These are phyloP conservation scores for Candolleomyces efflorescens DNA, from an alignment of 768 basidiomycete genomes.

Conservation along the genomic window DNA sequence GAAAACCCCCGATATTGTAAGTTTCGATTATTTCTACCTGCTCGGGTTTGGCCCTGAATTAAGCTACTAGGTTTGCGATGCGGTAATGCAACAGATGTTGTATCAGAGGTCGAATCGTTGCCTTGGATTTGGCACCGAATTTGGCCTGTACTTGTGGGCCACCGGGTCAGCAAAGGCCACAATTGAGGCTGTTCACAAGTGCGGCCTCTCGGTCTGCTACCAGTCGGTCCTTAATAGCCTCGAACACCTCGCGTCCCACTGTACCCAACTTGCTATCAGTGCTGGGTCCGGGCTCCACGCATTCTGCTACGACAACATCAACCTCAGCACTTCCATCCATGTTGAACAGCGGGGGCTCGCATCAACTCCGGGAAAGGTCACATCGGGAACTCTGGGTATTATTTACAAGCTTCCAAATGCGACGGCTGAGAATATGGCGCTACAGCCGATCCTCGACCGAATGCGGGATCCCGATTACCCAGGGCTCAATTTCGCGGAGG, in stretches of 20 bases:
- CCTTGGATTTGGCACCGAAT: background rate
- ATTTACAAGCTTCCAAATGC: too few species aligned
- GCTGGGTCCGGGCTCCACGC: background rate
- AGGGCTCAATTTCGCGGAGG: too few species aligned
- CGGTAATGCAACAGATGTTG: background rate
- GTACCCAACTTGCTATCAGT: background rate
- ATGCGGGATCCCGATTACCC: too few species aligned
- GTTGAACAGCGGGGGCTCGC: too few species aligned
- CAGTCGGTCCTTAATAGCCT: background rate
- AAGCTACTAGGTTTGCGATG: background rate
- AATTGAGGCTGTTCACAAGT: background rate
- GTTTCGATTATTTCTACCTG: background rate
- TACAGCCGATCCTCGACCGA: too few species aligned
- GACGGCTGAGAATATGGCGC: too few species aligned
- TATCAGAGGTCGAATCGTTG: background rate
- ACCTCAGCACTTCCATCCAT: too few species aligned
- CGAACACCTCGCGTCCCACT: background rate
- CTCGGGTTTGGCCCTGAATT: too few species aligned
- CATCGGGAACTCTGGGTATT: too few species aligned
- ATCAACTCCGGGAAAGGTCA: too few species aligned
- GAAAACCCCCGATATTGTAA: background rate
- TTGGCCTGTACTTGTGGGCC: background rate
- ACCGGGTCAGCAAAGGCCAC: background rate
- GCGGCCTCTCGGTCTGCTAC: background rate
- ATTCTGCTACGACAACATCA: too few species aligned